Base-by-base conservation (phyloP, 257 asterid genomes). In the Datura wrightii region DNA sequence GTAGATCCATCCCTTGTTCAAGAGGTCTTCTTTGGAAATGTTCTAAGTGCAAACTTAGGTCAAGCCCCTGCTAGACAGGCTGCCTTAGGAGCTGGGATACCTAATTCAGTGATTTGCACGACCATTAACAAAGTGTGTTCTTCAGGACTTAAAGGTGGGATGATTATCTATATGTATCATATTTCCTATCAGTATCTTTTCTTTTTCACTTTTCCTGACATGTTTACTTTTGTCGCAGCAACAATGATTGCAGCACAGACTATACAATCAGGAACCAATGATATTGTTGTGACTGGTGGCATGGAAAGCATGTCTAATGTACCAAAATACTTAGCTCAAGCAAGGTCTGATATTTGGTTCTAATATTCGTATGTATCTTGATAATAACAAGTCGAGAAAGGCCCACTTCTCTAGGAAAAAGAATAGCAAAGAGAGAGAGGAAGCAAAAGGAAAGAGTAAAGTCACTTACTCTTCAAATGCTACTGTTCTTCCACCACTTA, bases 11-110 rank as follows among this genome's bases (percentile, higher is more conserved):
- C 95, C 71, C 85, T 90, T 65, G 99, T 94, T 60, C 97, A 96
- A 89, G 99, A 96, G 90, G 95, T 96, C 62, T 96, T 93, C 92
- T 93, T 94, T 55, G 99, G 99, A 69, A 96, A 96, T 87, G 98
- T 96, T 85, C 96, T 96, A 37, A 90, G 97, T 84, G 98, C 98
- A n/a, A 96, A 96, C 90, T 92, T 96, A 91, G 99, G 99, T 85
- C 99, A 94, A 91, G 99, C 99, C 86, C 99, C 99, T 16, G 99
- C 99, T n/a, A 91, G 98, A 88, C 99, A 96, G 87, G 98, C 98
- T 85, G 98, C 98, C 66, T 88, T 96, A 79, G 98, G 98, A 86
- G 99, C 98, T 13, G 98, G 98, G 31, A 81, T 96, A 84, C 99
- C 98, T 19, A 76, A 91, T 82, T 90, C 98, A 5, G 99, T 93